phyloP scores from a whole-genome alignment of 208 protist species.

The Trypanosoma platydactyli region DNA sequence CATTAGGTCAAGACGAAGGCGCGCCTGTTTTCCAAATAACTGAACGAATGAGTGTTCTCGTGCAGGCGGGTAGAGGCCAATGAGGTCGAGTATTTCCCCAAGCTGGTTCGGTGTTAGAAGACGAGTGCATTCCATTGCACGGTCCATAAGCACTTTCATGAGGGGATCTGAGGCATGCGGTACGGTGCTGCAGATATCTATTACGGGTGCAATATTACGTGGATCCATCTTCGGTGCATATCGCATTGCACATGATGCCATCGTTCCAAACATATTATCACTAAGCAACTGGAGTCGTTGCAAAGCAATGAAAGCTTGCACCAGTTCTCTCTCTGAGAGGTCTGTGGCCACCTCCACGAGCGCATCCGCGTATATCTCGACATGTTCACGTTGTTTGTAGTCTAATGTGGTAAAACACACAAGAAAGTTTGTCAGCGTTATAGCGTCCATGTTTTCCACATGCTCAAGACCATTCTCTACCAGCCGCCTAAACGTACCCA shows the following conservation, averaged over 20 bases:
- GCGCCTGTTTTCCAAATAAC: constrained; percentile 69
- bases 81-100: constrained; percentile 61
- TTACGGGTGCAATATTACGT: constrained; percentile 61
- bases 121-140: constrained; percentile 62
- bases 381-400: constrained; percentile 69
- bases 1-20: constrained; percentile 77
- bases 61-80: constrained; percentile 73
- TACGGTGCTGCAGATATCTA: constrained; percentile 82
- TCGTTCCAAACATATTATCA: constrained; percentile 62
- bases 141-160: constrained; percentile 67
- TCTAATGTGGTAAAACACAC: constrained; percentile 58
- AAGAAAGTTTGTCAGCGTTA: constrained; percentile 71
- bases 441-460: constrained; percentile 79
- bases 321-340: constrained; percentile 63
- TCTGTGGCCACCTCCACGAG: constrained; percentile 72
- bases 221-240: constrained; percentile 49
- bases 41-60: constrained; percentile 63
- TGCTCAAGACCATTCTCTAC: constrained; percentile 69
- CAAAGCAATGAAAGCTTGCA: constrained; percentile 70
- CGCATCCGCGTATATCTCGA: constrained; percentile 88
- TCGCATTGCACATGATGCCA: constrained; percentile 43
- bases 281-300: constrained; percentile 68
- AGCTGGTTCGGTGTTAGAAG: constrained; percentile 62
- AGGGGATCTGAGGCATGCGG: constrained; percentile 53
- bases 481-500: constrained; percentile 51